phyloP scores from a whole-genome alignment of 208 protist genomes.

The Crithidia fasciculata region DNA sequence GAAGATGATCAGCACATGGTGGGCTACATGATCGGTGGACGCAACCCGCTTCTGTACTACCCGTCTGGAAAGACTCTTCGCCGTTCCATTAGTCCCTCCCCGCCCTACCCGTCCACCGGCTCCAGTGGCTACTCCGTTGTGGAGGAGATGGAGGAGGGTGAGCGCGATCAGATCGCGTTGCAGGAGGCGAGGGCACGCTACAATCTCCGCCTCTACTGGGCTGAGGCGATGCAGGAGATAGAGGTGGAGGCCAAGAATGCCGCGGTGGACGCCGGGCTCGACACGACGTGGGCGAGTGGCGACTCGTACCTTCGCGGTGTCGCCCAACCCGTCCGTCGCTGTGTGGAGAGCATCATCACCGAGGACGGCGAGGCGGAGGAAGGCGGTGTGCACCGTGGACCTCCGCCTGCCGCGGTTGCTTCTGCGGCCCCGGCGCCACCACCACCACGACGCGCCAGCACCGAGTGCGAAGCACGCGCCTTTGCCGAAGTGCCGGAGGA shows the following conservation, averaged over 20 bases:
- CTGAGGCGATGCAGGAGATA: slow-evolving; percentile 46
- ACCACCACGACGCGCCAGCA: too few species aligned
- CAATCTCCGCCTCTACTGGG: slow-evolving; percentile 57
- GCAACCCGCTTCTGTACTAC: slow-evolving; percentile 53
- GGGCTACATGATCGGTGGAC: slow-evolving; percentile 28
- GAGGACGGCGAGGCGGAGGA: slow-evolving; percentile 1
- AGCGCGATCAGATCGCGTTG: slow-evolving; percentile 63
- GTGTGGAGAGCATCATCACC: slow-evolving; percentile 28
- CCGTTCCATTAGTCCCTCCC: slow-evolving; percentile 3
- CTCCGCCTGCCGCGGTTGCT: neutral
- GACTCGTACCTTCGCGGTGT: slow-evolving; percentile 18
- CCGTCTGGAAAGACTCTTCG: neutral
- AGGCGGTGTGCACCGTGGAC: too few species aligned
- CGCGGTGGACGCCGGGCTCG: slow-evolving; percentile 36
- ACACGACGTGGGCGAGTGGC: slow-evolving; percentile 17
- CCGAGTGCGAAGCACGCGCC: too few species aligned
- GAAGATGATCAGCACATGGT: slow-evolving; percentile 16
- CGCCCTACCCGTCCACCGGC: slow-evolving; percentile 18
- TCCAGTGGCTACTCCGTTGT: slow-evolving; percentile 5
- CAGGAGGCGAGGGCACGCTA: slow-evolving; percentile 75
- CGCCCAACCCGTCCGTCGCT: slow-evolving; percentile 7
- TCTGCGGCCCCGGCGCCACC: neutral
- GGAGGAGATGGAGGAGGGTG: slow-evolving; percentile 59
- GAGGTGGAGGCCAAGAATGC: slow-evolving; percentile 54
- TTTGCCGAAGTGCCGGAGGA: slow-evolving; percentile 9